These are phyloP conservation scores for Backusella morwellensis DNA, from an alignment of 192 early-diverging fungal genomes.

Conservation along the genomic window DNA sequence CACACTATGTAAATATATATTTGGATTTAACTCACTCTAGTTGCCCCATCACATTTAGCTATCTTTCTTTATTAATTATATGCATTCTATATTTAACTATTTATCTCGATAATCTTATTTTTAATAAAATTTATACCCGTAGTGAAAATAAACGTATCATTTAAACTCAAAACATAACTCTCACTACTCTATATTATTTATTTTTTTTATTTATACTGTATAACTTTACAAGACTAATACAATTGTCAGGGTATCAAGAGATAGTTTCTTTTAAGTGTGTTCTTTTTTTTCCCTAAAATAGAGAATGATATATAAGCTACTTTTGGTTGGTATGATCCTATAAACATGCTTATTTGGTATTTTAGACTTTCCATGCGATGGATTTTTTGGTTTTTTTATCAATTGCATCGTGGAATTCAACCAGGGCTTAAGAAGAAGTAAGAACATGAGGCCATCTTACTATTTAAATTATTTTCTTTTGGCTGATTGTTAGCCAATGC, in stretches of 20 bases:
- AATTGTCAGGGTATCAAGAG: too few relatives aligned
- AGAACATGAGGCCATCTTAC: not conserved
- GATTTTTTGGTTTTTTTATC: not conserved
- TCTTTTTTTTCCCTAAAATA: not conserved
- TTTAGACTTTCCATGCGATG: slow-evolving; percentile 1
- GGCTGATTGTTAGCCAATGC: not conserved
- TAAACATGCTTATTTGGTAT: not conserved
- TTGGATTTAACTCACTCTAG: not conserved
- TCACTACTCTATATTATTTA: not conserved
- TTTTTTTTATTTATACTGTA: not conserved
- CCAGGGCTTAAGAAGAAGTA: not conserved
- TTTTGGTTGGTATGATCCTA: not conserved
- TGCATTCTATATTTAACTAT: not conserved
- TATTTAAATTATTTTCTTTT: not conserved
- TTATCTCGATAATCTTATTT: not conserved
- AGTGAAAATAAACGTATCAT: not conserved
- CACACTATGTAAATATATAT: not conserved
- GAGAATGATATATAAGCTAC: not conserved
- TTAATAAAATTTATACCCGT: not conserved
- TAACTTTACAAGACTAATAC: not conserved
- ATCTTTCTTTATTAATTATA: not conserved
- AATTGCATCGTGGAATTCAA: not conserved
- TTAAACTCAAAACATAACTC: not conserved
- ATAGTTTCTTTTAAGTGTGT: too few relatives aligned
- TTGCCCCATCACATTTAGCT: not conserved